Conservation (phyloP, 164 flowering plant genomes). For the Chimonanthus praecox region DNA sequence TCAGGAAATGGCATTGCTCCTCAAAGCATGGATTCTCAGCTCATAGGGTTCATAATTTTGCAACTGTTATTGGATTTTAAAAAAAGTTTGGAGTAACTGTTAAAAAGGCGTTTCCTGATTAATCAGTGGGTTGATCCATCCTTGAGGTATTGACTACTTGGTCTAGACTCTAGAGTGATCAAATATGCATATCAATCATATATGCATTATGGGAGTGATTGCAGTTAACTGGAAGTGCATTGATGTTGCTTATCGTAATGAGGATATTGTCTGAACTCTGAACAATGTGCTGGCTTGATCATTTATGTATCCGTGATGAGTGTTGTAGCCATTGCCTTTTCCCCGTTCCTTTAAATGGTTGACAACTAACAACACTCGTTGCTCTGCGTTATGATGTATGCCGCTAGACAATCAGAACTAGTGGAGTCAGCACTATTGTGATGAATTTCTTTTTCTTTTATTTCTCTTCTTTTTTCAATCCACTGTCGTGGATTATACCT, state of each 20-base stretch:
- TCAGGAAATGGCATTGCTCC: background rate
- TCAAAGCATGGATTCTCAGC: background rate
- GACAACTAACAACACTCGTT: too few relatives aligned
- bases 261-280: background rate
- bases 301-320: background rate
- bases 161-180: background rate
- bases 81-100: background rate
- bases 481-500: background rate
- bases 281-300: background rate
- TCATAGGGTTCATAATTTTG: background rate
- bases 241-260: background rate
- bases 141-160: background rate
- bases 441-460: too few relatives aligned
- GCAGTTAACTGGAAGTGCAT: background rate
- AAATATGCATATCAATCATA: background rate
- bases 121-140: background rate
- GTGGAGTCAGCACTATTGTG: too few relatives aligned
- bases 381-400: too few relatives aligned
- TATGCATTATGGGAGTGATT: background rate
- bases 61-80: background rate
- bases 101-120: background rate
- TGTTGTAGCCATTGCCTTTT: background rate
- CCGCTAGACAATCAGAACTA: too few relatives aligned
- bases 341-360: background rate
- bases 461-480: too few relatives aligned